Percentiles rank a stretch among this genome's conserved stretches.
These are phyloP conservation scores for Fusarium stilboides DNA, from an alignment of 2,329 filamentous ascomycete genomes.

Conservation along the genomic window DNA sequence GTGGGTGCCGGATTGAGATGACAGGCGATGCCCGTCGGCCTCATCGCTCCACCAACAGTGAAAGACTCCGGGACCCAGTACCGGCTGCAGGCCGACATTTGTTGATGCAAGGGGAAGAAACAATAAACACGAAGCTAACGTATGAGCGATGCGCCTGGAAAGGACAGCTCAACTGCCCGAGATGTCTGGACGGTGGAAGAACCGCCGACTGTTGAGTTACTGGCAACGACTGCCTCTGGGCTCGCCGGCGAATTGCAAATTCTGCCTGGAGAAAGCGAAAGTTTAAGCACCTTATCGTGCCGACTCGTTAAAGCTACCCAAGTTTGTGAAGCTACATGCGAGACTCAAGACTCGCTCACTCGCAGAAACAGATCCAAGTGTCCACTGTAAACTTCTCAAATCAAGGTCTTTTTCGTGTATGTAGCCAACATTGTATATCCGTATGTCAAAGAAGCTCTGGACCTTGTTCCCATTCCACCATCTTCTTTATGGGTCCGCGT, in stretches of 20 bases:
- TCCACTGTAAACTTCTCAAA: not conserved
- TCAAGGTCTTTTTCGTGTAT: not conserved
- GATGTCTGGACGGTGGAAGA: constrained; percentile 15
- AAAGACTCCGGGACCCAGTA: constrained; percentile 1
- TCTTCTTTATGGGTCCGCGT: constrained; percentile 7
- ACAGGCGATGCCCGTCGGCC: constrained; percentile 14
- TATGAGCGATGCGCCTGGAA: constrained; percentile 4
- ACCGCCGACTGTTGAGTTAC: constrained; percentile 16
- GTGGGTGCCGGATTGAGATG: constrained; percentile 11
- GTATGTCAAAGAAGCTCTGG: constrained; percentile 14
- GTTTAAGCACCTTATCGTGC: constrained; percentile 29
- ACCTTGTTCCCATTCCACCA: constrained; percentile 20
- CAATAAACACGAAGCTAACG: constrained; percentile 1
- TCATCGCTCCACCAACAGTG: not conserved
- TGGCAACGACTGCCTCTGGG: constrained; percentile 15
- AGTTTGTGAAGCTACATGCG: not conserved
- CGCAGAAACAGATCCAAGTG: not conserved
- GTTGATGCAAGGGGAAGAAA: not conserved
- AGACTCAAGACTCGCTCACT: not conserved
- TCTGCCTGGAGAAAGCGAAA: constrained; percentile 23
- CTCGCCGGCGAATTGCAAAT: constrained; percentile 19
- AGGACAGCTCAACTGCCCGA: constrained; percentile 12
- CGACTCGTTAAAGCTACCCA: constrained; percentile 20
- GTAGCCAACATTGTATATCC: constrained; percentile 23
- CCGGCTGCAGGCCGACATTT: constrained; percentile 13